Percentiles rank a stretch among this genome's conserved stretches.
phyloP scores from a whole-genome alignment of 176 grass and related monocot genomes.

The Oryza australiensis region DNA sequence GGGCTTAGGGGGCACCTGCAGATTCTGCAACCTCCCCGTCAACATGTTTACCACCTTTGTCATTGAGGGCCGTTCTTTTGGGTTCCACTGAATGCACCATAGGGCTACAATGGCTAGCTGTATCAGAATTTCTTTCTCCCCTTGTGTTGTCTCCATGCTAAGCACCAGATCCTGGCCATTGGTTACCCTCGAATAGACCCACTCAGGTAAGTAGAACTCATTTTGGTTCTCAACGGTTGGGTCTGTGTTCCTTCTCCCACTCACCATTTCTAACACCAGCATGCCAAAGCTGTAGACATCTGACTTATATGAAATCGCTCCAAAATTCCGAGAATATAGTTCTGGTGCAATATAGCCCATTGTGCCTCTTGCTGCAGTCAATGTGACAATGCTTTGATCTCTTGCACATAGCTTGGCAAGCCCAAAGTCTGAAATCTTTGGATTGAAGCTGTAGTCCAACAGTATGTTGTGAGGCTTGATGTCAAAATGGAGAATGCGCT shows the following conservation, averaged over 20 bases:
- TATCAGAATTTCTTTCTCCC: too few relatives aligned
- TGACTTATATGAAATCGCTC: slow-evolving; percentile 41
- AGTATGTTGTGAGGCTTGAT: slow-evolving; percentile 73
- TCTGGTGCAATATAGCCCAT: slow-evolving; percentile 60
- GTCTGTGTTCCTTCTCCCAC: slow-evolving; percentile 43
- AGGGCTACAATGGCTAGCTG: slow-evolving; percentile 43
- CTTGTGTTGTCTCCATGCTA: too few relatives aligned
- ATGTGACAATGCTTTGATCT: slow-evolving; percentile 54
- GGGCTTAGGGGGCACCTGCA: slow-evolving; percentile 50
- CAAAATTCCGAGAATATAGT: slow-evolving; percentile 46
- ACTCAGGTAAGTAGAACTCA: too few relatives aligned
- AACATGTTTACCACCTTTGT: slow-evolving; percentile 72
- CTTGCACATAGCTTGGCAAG: slow-evolving; percentile 62
- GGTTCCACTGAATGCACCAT: slow-evolving; percentile 79
- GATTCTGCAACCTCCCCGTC: slow-evolving; percentile 36
- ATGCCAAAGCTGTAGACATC: slow-evolving; percentile 58
- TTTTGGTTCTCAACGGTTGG: too few relatives aligned
- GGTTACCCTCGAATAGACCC: too few relatives aligned
- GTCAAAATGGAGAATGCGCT: slow-evolving; percentile 71
- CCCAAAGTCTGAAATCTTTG: slow-evolving; percentile 71
- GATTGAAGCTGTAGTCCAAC: slow-evolving; percentile 46
- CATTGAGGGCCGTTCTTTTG: slow-evolving; percentile 51
- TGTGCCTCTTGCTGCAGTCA: slow-evolving; percentile 47
- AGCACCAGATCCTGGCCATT: too few relatives aligned
- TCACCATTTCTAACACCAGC: slow-evolving; percentile 60